These are phyloP conservation scores for Xylariaceae sp. DNA, from an alignment of 2,329 filamentous ascomycete species.

Conservation along the genomic window DNA sequence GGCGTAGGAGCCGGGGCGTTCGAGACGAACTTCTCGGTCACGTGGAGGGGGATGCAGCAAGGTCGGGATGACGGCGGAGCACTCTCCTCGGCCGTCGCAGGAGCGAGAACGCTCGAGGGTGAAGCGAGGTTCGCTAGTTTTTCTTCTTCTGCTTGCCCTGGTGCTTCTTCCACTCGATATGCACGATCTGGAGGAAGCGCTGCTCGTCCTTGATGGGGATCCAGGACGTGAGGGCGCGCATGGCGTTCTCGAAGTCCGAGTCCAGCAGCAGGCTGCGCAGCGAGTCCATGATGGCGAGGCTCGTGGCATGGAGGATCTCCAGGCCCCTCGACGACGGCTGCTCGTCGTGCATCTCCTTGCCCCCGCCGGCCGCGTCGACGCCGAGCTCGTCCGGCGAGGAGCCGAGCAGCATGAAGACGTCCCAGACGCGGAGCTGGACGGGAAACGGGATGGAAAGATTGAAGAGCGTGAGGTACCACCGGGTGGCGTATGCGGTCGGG, in stretches of 20 bases:
- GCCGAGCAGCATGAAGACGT: constrained; percentile 92
- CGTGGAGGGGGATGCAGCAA: too few relatives aligned
- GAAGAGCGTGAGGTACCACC: constrained; percentile 97
- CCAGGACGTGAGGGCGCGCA: constrained; percentile 94
- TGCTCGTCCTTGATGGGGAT: constrained; percentile 93
- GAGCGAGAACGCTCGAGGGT: too few relatives aligned
- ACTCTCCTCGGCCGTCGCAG: too few relatives aligned
- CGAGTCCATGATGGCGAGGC: constrained; percentile 83
- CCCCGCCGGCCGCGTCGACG: constrained; percentile 5
- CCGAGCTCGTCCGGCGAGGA: constrained; percentile 49
- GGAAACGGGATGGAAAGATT: constrained; percentile 94
- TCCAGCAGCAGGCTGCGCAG: constrained; percentile 82
- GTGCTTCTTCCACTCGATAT: constrained; percentile 73
- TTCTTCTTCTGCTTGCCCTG: constrained; percentile 38
- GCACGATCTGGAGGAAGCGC: constrained; percentile 81
- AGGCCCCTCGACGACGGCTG: constrained; percentile 53
- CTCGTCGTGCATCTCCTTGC: constrained; percentile 21
- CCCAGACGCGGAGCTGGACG: constrained; percentile 92
- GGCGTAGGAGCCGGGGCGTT: too few relatives aligned
- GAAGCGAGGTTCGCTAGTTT: too few relatives aligned
- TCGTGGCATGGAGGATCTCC: constrained; percentile 83
- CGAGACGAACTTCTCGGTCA: too few relatives aligned
- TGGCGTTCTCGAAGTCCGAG: constrained; percentile 93
- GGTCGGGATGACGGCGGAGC: too few relatives aligned
- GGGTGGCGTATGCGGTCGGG: constrained; percentile 86